These are phyloP conservation scores for Fusarium sp. DNA, from an alignment of 2,329 filamentous ascomycete genomes.

Conservation along the genomic window DNA sequence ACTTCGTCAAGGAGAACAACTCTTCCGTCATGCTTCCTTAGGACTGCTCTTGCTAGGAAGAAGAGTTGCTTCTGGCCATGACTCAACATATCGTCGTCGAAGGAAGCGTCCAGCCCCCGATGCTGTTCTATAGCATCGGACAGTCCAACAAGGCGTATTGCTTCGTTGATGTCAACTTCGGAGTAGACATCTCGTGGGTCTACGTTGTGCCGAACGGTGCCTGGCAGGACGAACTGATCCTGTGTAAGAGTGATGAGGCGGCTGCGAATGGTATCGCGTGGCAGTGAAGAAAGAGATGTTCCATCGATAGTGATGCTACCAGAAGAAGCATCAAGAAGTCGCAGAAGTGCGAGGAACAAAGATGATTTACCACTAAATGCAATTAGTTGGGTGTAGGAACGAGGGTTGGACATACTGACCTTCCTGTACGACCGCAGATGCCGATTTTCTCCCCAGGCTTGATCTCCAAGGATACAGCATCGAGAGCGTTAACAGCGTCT, in stretches of 20 bases:
- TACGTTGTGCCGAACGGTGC: conserved; percentile 60
- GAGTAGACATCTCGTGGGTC: conserved; percentile 52
- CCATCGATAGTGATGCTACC: conserved; percentile 57
- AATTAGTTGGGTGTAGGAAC: background rate
- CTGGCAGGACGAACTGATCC: conserved; percentile 60
- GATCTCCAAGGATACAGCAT: conserved; percentile 40
- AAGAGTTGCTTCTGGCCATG: conserved; percentile 64
- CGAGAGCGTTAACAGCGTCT: conserved; percentile 32
- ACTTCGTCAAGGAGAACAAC: conserved; percentile 61
- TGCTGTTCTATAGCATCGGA: conserved; percentile 52
- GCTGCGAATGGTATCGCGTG: conserved; percentile 56
- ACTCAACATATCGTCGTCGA: conserved; percentile 52
- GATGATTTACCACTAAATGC: conserved; percentile 61
- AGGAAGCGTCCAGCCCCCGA: conserved; percentile 53
- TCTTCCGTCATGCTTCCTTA: conserved; percentile 51
- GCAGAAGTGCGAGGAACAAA: conserved; percentile 59
- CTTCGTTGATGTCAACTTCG: conserved; percentile 52
- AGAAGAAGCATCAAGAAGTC: conserved; percentile 57
- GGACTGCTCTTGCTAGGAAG: conserved; percentile 59
- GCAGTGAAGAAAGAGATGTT: conserved; percentile 54
- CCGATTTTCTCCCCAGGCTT: conserved; percentile 59
- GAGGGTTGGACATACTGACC: conserved; percentile 20
- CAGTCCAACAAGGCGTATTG: conserved; percentile 57
- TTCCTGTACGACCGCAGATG: conserved; percentile 63
- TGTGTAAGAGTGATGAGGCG: conserved; percentile 61